Evolutionary conservation across 2,329 filamentous ascomycete species (phyloP).

Genomic region (Cryphonectria nitschkei): DNA sequence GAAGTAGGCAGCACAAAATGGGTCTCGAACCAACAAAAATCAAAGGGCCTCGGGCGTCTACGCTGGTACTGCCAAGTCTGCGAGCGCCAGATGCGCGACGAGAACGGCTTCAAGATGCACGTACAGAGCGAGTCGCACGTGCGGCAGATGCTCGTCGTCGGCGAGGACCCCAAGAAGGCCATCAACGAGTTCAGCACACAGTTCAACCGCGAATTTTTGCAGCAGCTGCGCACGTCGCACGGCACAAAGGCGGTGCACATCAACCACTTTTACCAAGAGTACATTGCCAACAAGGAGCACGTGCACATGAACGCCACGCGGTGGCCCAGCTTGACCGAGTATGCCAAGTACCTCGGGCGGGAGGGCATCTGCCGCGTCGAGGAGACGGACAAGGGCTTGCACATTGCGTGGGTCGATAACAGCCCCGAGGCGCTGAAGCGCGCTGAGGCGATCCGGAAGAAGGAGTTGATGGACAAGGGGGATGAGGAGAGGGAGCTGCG

Average conservation of each 20-base stretch:
- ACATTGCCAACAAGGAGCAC: slow-evolving; percentile 86
- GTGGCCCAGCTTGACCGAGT: slow-evolving; percentile 87
- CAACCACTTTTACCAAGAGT: slow-evolving; percentile 95
- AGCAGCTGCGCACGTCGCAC: slow-evolving; percentile 78
- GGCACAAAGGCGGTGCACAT: slow-evolving; percentile 87
- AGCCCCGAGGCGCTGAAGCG: slow-evolving; percentile 81
- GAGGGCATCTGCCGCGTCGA: slow-evolving; percentile 91
- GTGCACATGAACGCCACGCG: slow-evolving; percentile 93
- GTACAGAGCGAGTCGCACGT: slow-evolving; percentile 84
- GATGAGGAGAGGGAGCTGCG: slow-evolving; percentile 89
- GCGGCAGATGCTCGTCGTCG: slow-evolving; percentile 85
- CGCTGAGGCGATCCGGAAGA: slow-evolving; percentile 78
- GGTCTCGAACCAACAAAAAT: slow-evolving; percentile 88
- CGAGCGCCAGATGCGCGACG: slow-evolving; percentile 75
- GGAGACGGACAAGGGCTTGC: slow-evolving; percentile 82
- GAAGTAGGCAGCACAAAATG: slow-evolving; percentile 92
- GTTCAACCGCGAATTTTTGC: slow-evolving; percentile 79
- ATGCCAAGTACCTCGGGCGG: slow-evolving; percentile 81
- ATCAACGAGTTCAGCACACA: slow-evolving; percentile 82
- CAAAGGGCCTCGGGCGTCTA: slow-evolving; percentile 75
- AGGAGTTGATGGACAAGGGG: slow-evolving; percentile 85
- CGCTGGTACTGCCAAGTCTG: slow-evolving; percentile 92
- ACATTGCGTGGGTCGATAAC: slow-evolving; percentile 90
- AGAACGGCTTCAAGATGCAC: slow-evolving; percentile 92
- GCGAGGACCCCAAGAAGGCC: slow-evolving; percentile 81